Conservation (phyloP, 2,329 filamentous ascomycete species). For the Leptographium lundbergii region DNA sequence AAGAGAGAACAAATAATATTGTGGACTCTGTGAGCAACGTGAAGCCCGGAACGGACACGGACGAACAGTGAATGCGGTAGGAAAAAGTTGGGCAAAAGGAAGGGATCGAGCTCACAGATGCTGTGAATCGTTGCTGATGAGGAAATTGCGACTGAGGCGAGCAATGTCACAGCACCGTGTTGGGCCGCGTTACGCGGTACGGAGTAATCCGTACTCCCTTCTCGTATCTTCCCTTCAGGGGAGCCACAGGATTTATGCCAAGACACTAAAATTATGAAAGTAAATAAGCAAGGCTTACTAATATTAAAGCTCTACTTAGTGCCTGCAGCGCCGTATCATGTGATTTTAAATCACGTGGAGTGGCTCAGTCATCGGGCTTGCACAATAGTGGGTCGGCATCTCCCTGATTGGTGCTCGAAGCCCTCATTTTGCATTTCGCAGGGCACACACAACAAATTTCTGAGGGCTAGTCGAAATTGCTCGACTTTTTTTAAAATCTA, state of each 20-base stretch:
- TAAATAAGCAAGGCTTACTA: background rate
- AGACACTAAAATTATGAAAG: background rate
- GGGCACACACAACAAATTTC: slow-evolving; percentile 9
- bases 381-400: background rate
- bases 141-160: background rate
- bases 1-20: background rate
- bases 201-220: too few relatives aligned
- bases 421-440: slow-evolving; percentile 8
- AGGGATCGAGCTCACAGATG: background rate
- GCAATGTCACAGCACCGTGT: background rate
- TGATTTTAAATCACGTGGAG: background rate
- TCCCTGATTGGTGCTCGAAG: slow-evolving; percentile 5
- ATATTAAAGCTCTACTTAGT: background rate
- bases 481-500: slow-evolving; percentile 7
- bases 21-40: too few relatives aligned
- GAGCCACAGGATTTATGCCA: background rate
- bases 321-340: background rate
- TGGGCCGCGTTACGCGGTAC: background rate
- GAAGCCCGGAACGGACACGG: too few relatives aligned
- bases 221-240: too few relatives aligned
- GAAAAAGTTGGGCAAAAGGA: background rate
- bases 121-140: background rate
- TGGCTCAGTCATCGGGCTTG: background rate
- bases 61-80: background rate
- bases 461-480: slow-evolving; percentile 7